A percentile compares a stretch with the other conserved stretches of the same genome.
phyloP scores from a whole-genome alignment of 306 rosid genomes.

The Trifolium subterraneum region DNA sequence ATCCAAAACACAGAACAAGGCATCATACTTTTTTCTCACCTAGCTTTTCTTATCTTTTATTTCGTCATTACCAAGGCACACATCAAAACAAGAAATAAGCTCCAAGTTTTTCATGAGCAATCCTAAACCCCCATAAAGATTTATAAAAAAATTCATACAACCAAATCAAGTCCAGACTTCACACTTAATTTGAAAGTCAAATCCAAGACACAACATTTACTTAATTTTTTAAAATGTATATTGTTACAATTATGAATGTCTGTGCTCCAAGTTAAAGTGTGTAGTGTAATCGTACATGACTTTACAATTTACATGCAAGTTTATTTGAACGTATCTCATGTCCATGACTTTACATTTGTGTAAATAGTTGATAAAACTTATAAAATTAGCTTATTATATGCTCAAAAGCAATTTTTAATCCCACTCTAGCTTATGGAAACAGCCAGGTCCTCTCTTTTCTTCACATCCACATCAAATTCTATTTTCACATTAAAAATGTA shows the following conservation, averaged over 20 bases:
- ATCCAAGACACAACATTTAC: not conserved
- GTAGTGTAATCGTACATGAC: not conserved
- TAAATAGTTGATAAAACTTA: not conserved
- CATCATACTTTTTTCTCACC: slow-evolving; percentile 22
- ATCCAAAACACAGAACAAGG: slow-evolving; percentile 40
- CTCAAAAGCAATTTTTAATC: not conserved
- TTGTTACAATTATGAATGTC: not conserved
- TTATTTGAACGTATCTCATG: not conserved
- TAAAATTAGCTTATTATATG: not conserved
- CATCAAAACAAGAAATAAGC: slow-evolving; percentile 13
- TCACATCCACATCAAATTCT: slow-evolving; percentile 2
- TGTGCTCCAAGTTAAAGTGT: slow-evolving; percentile 23
- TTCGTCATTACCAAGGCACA: slow-evolving; percentile 12
- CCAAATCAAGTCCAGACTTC: not conserved
- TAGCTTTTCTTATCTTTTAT: not conserved
- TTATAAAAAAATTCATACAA: slow-evolving; percentile 27
- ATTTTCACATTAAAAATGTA: not conserved
- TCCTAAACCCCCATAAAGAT: slow-evolving; percentile 2
- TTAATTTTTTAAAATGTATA: not conserved
- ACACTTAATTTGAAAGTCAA: not conserved
- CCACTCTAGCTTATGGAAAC: not conserved
- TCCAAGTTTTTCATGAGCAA: slow-evolving; percentile 26
- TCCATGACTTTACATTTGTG: not conserved
- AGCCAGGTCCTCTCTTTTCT: slow-evolving; percentile 2
- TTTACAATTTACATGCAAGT: slow-evolving; percentile 1